Evolutionary conservation across 768 basidiomycete species (phyloP), one percentile per base, ranked within the genome.

Genomic region (Calvatia gigantea): DNA sequence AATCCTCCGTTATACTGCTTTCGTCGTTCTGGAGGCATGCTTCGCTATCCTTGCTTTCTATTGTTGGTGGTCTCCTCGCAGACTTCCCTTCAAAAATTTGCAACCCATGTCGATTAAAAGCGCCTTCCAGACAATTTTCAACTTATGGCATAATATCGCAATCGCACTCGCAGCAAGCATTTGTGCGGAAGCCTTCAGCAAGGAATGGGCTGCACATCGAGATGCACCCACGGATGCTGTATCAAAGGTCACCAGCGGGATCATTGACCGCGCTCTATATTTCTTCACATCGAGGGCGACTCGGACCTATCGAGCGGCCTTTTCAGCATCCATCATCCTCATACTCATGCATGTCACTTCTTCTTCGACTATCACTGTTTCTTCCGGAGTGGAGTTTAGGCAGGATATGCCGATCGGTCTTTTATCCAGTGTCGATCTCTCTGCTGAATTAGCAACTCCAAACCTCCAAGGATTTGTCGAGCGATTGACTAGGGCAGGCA

Each of bases 181-280:
- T 12, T 51, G 50, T 29, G 37, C 37, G n/a, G 50, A 51, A 51
- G 50, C 50, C 9, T 51, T 51, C 17, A 51, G 50, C 38, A 39
- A 41, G 39, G 50, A 42, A 51, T 51, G 50, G 50, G 50, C 37
- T 14, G 50, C 50, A 17, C 39, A 27, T 51, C 50, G 15, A 19
- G 50, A 27, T 23, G 11, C 23, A 11, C 37, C 37, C 11, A 51
- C 50, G 23, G 50, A 51, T 15, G n/a, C 11, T 9, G 50, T 51
- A 9, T 51, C 39, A 14, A 51, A 32, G 38, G 50, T 51, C 38
- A 51, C 50, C 15, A 31, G 50, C 33, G 50, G 37, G 25, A 33
- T 48, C 31, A 4, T 48, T 33, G 46, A 48, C 21, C 46, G 46
- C n/a, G 19, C 19, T 12, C 17, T 48, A 31, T 48, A 48, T 19